phyloP scores from a whole-genome alignment of 1,284 basidiomycete genomes.

The Ganoderma meredithae region DNA sequence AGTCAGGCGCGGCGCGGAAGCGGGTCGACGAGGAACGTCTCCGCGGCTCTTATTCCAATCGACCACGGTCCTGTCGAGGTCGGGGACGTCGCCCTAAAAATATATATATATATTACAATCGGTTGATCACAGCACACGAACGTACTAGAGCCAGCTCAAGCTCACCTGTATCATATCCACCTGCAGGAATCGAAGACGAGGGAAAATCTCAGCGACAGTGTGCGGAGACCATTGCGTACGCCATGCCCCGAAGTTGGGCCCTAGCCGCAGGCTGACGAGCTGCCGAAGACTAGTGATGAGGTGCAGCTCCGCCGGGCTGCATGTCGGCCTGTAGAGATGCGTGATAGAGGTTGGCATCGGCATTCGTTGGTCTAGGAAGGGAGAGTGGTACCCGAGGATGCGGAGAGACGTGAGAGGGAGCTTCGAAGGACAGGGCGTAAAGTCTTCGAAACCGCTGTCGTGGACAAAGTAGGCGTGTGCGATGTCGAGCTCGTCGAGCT shows the following conservation, averaged over 20 bases:
- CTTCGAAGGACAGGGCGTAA: neutral
- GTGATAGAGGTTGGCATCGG: neutral
- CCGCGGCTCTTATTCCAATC: neutral
- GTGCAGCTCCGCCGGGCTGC: neutral
- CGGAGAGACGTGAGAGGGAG: neutral
- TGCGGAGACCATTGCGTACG: neutral
- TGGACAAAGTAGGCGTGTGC: neutral
- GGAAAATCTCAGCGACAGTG: neutral
- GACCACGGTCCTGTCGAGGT: neutral
- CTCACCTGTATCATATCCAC: conserved; percentile 2
- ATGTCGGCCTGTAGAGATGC: neutral
- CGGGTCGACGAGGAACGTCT: neutral
- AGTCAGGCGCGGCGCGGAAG: neutral
- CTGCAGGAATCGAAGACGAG: neutral
- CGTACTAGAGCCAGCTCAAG: neutral
- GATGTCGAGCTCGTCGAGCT: neutral
- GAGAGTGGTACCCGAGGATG: neutral
- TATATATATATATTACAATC: neutral
- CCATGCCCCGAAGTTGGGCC: neutral
- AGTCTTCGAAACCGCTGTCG: neutral
- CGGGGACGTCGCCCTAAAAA: neutral
- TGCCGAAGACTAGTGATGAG: neutral
- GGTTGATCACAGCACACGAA: neutral
- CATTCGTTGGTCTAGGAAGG: neutral
- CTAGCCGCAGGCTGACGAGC: neutral